A percentile compares a stretch with the other conserved stretches of the same genome.
Evolutionary conservation across 306 rosid genomes (phyloP).

Genomic region (Quercus cerris): DNA sequence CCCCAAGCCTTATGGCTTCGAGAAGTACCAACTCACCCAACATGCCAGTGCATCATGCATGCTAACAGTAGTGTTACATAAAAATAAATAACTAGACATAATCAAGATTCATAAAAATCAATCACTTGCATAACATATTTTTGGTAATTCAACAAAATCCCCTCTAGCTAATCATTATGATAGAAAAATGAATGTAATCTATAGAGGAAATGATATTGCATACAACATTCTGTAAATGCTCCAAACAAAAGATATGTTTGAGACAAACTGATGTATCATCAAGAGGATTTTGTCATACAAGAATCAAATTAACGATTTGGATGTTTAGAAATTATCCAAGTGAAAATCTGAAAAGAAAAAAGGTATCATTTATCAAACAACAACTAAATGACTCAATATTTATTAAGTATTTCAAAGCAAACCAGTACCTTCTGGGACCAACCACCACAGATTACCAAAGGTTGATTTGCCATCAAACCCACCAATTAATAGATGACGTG

Average conservation of each 20-base stretch:
- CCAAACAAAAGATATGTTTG: not conserved
- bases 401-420: constrained; percentile 15
- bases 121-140: not conserved
- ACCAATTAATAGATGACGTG: constrained; percentile 72
- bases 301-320: not conserved
- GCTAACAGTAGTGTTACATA: no score
- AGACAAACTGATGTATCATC: not conserved
- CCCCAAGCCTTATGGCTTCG: no score
- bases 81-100: no score
- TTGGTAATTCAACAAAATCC: not conserved
- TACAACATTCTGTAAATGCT: not conserved
- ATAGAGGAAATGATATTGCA: not conserved
- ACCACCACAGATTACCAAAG: constrained; percentile 92
- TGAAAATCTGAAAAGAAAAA: not conserved
- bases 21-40: no score
- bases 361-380: not conserved
- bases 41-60: no score
- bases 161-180: not conserved
- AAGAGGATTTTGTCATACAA: not conserved
- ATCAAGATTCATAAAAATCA: no score
- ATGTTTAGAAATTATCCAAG: not conserved
- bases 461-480: constrained; percentile 96
- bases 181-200: not conserved
- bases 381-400: not conserved
- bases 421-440: constrained; percentile 82